phyloP scores from a whole-genome alignment of 441 rosid genomes.

The Gossypium aridum region DNA sequence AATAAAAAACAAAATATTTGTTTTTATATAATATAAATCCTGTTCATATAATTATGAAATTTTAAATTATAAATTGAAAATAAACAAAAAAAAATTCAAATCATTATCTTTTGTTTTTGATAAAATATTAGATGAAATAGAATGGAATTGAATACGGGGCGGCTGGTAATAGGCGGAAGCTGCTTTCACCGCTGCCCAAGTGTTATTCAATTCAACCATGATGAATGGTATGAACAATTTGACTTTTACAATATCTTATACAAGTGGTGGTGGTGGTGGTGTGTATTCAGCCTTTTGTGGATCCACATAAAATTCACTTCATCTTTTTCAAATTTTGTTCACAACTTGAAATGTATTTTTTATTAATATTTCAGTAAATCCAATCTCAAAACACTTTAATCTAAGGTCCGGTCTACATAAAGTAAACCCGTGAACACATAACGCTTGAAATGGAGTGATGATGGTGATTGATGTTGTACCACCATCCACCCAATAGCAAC shows the following conservation, averaged over 20 bases:
- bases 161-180: background rate
- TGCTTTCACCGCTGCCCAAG: background rate
- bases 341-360: background rate
- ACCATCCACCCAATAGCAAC: too few relatives aligned
- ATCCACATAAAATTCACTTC: background rate
- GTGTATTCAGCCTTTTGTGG: background rate
- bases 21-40: too few relatives aligned
- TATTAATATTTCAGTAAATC: background rate
- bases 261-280: background rate
- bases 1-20: too few relatives aligned
- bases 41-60: too few relatives aligned
- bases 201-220: background rate
- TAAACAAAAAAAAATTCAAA: too few relatives aligned
- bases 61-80: too few relatives aligned
- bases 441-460: conserved; percentile 21
- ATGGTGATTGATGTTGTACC: too few relatives aligned
- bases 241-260: background rate
- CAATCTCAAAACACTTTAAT: background rate
- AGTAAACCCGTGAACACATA: background rate
- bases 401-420: background rate
- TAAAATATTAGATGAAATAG: too few relatives aligned
- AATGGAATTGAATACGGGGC: too few relatives aligned
- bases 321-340: background rate
- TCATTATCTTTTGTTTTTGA: too few relatives aligned
- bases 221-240: background rate